phyloP scores from a whole-genome alignment of 108 stramenopile genomes.

The Schizochytrium sp. region DNA sequence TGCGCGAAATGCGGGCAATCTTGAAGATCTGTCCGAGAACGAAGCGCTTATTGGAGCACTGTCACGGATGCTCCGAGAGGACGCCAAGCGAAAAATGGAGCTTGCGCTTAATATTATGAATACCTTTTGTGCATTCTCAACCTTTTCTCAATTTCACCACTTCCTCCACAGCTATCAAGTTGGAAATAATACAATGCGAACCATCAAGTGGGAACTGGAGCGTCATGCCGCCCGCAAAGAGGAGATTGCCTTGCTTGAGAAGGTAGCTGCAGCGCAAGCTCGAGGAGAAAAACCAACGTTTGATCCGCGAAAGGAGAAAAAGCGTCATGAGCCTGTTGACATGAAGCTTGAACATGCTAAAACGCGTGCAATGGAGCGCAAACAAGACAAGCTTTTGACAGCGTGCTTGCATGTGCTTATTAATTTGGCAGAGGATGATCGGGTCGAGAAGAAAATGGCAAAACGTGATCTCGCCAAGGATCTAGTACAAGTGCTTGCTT shows the following conservation, averaged over 20 bases:
- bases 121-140: slow-evolving; percentile 76
- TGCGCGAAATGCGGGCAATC: slow-evolving; percentile 72
- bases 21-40: slow-evolving; percentile 77
- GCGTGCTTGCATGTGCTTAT: slow-evolving; percentile 74
- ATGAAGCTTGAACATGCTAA: slow-evolving; percentile 62
- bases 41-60: slow-evolving; percentile 77
- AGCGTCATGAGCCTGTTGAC: slow-evolving; percentile 39
- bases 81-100: slow-evolving; percentile 75
- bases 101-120: slow-evolving; percentile 76
- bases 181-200: slow-evolving; percentile 71
- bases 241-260: slow-evolving; percentile 43
- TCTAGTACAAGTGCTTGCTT: slow-evolving; percentile 59
- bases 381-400: slow-evolving; percentile 77
- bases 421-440: slow-evolving; percentile 78
- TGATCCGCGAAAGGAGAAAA: slow-evolving; percentile 36
- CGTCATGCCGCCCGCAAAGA: slow-evolving; percentile 45
- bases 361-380: slow-evolving; percentile 61
- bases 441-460: slow-evolving; percentile 76
- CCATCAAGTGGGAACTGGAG: slow-evolving; percentile 68
- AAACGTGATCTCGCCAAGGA: slow-evolving; percentile 59
- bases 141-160: slow-evolving; percentile 78
- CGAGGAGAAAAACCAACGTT: slow-evolving; percentile 11
- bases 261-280: slow-evolving; percentile 57
- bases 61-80: slow-evolving; percentile 75
- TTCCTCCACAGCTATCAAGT: slow-evolving; percentile 74